Percentiles rank a stretch among this genome's conserved stretches.
These are phyloP conservation scores for Colletotrichum karsti DNA, from an alignment of 2,329 filamentous ascomycete species.

Conservation along the genomic window DNA sequence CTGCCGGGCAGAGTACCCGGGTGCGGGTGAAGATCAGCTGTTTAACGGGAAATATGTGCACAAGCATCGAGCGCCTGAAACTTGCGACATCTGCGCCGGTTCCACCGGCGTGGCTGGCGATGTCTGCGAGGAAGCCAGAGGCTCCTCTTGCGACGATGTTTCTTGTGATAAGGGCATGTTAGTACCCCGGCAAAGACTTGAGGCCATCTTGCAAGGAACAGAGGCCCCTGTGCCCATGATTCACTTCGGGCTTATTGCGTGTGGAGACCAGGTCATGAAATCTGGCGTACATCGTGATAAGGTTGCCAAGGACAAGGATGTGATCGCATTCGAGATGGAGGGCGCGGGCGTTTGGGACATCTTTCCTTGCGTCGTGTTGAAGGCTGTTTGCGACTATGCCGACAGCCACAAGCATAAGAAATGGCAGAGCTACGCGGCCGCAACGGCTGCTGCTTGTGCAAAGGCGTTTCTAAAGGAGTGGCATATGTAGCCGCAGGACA, in stretches of 20 bases:
- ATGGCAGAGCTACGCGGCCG: conserved; percentile 46
- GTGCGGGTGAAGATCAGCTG: conserved; percentile 37
- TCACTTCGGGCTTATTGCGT: conserved; percentile 29
- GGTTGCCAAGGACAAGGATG: conserved; percentile 23
- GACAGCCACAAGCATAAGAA: conserved; percentile 47
- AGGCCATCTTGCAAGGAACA: background rate
- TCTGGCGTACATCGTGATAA: conserved; percentile 34
- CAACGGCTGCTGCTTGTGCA: conserved; percentile 41
- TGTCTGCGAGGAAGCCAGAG: conserved; percentile 32
- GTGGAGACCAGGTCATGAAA: conserved; percentile 23
- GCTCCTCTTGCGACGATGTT: background rate
- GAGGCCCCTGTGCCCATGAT: background rate
- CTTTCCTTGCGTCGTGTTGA: conserved; percentile 43
- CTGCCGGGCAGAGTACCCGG: conserved; percentile 33
- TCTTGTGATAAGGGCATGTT: conserved; percentile 30
- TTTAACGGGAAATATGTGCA: conserved; percentile 40
- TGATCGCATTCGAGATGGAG: conserved; percentile 38
- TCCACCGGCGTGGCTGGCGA: too few relatives aligned
- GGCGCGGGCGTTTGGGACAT: conserved; percentile 32
- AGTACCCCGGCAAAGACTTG: background rate
- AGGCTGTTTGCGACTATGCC: conserved; percentile 49
- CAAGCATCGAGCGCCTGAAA: conserved; percentile 34
- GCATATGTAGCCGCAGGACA: background rate
- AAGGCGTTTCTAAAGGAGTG: background rate
- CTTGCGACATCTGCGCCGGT: background rate